phyloP scores from a whole-genome alignment of 495 filamentous ascomycete species.

The Penicillium coprophilum region DNA sequence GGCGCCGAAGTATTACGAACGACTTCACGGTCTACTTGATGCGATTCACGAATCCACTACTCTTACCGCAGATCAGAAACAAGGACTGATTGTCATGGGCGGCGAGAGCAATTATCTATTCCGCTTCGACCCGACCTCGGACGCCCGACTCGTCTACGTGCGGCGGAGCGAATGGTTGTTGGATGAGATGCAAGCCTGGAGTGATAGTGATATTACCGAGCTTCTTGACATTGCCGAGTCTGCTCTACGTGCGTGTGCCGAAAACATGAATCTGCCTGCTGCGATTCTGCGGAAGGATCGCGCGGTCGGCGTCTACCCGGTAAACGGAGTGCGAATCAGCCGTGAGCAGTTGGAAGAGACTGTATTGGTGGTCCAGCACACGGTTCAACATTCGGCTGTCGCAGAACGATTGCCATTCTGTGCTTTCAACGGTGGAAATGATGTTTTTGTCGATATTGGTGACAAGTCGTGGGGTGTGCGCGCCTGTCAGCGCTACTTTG shows the following conservation, averaged over 20 bases:
- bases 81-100: slow-evolving; percentile 87
- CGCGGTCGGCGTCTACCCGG: slow-evolving; percentile 84
- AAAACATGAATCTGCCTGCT: slow-evolving; percentile 73
- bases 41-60: slow-evolving; percentile 63
- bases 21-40: slow-evolving; percentile 82
- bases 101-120: slow-evolving; percentile 88
- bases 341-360: slow-evolving; percentile 95
- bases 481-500: slow-evolving; percentile 90
- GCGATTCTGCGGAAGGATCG: slow-evolving; percentile 83
- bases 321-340: slow-evolving; percentile 59
- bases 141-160: slow-evolving; percentile 53
- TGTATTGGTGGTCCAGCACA: slow-evolving; percentile 88
- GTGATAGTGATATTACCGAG: slow-evolving; percentile 68
- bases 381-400: slow-evolving; percentile 74
- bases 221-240: slow-evolving; percentile 85
- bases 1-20: slow-evolving; percentile 74
- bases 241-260: slow-evolving; percentile 74
- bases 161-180: slow-evolving; percentile 74
- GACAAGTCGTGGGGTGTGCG: slow-evolving; percentile 95
- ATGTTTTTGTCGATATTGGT: slow-evolving; percentile 98
- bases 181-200: slow-evolving; percentile 84
- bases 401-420: slow-evolving; percentile 82
- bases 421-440: slow-evolving; percentile 95
- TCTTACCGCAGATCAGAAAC: slow-evolving; percentile 62
- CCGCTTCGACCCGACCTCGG: slow-evolving; percentile 54